Evolutionary conservation across 257 asterid species (phyloP).

Genomic region (Rubia yunnanensis): DNA sequence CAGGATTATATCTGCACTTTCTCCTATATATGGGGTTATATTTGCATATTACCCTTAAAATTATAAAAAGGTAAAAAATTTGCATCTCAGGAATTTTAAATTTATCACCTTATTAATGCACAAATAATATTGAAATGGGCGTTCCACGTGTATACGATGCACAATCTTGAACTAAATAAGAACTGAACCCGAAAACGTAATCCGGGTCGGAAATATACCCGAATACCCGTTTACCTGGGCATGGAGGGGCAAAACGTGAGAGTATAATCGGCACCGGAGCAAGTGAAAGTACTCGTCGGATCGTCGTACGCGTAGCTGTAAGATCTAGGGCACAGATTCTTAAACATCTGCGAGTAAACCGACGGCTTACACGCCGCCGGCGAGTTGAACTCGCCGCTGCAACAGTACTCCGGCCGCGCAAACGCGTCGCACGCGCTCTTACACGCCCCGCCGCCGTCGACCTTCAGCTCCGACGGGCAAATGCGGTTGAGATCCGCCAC

Average conservation of each 20-base stretch:
- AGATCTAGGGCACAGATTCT: conserved; percentile 74
- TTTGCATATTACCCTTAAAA: too few relatives aligned
- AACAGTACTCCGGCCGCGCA: conserved; percentile 70
- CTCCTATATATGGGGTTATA: too few relatives aligned
- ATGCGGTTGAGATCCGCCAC: conserved; percentile 82
- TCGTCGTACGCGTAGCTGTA: conserved; percentile 96
- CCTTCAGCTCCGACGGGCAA: conserved; percentile 78
- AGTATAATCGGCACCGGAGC: conserved; percentile 80
- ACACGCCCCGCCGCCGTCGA: conserved; percentile 61
- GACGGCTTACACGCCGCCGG: conserved; percentile 81
- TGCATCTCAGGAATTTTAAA: too few relatives aligned
- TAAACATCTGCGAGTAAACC: conserved; percentile 72
- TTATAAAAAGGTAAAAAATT: too few relatives aligned
- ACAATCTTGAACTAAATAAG: too few relatives aligned
- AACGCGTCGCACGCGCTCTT: conserved; percentile 94
- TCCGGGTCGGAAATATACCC: neutral
- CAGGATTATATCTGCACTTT: too few relatives aligned
- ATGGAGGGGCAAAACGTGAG: conserved; percentile 79
- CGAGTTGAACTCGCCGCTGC: conserved; percentile 80
- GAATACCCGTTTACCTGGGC: conserved; percentile 46
- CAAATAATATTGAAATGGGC: too few relatives aligned
- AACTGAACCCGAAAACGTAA: too few relatives aligned
- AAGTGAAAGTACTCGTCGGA: conserved; percentile 92
- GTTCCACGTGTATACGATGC: too few relatives aligned
- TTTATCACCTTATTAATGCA: too few relatives aligned